These are phyloP conservation scores for Pelargonium citronellum DNA, from an alignment of 441 rosid genomes.

Conservation along the genomic window DNA sequence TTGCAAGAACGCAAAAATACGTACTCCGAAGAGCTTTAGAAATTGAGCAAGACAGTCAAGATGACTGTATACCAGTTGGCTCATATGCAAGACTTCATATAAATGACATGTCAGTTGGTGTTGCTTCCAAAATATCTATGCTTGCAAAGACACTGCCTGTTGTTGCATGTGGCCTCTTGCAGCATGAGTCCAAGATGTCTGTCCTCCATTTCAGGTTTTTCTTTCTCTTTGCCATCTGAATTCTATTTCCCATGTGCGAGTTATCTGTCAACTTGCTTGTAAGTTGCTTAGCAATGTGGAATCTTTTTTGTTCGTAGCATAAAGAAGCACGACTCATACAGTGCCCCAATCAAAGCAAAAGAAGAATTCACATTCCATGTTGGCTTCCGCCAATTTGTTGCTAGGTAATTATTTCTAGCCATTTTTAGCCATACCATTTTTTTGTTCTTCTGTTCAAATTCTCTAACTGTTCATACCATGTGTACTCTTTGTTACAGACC, in stretches of 20 bases:
- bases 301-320: slow-evolving; percentile 40
- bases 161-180: slow-evolving; percentile 75
- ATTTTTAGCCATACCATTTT: slow-evolving; percentile 5
- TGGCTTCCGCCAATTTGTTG: slow-evolving; percentile 91
- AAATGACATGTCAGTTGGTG: slow-evolving; percentile 54
- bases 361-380: slow-evolving; percentile 87
- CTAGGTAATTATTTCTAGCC: slow-evolving; percentile 46
- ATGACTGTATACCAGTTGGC: slow-evolving; percentile 54
- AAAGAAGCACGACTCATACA: slow-evolving; percentile 70
- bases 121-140: slow-evolving; percentile 54
- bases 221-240: slow-evolving; percentile 5
- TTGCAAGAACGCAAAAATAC: slow-evolving; percentile 73
- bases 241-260: slow-evolving; percentile 16
- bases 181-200: slow-evolving; percentile 94
- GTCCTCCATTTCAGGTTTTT: slow-evolving; percentile 85
- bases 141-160: slow-evolving; percentile 42
- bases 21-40: slow-evolving; percentile 56
- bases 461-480: slow-evolving; percentile 11
- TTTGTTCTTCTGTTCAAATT: slow-evolving; percentile 10
- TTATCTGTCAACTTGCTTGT: slow-evolving; percentile 16
- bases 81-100: slow-evolving; percentile 67
- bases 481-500: slow-evolving; percentile 47
- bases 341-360: slow-evolving; percentile 76
- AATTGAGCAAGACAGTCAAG: slow-evolving; percentile 46
- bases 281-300: slow-evolving; percentile 17